These are phyloP conservation scores for Erysimum cheiri DNA, from an alignment of 441 rosid genomes.

Conservation along the genomic window DNA sequence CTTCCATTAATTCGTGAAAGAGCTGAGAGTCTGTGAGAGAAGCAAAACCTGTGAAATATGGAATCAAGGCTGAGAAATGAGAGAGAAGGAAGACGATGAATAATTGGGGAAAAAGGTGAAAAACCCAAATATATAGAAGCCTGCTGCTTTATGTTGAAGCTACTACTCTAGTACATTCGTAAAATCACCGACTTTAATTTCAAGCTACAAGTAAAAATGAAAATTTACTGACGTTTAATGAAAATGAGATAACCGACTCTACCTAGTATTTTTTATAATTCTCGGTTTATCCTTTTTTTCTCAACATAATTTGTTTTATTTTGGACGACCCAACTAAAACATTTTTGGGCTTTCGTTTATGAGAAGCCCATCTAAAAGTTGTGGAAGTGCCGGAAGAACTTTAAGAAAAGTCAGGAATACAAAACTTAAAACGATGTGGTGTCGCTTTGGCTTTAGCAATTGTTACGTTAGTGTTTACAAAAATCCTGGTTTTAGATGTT, in stretches of 20 bases:
- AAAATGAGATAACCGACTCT: slow-evolving; percentile 20
- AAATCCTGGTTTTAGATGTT: background rate
- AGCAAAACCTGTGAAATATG: background rate
- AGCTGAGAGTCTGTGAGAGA: slow-evolving; percentile 9
- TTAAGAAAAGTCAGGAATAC: too few relatives aligned
- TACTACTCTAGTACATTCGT: background rate
- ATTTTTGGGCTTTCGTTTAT: slow-evolving; percentile 11
- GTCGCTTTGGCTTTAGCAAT: background rate
- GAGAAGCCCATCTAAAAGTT: slow-evolving; percentile 1
- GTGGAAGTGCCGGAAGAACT: too few relatives aligned
- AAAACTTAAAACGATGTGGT: background rate
- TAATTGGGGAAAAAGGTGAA: background rate
- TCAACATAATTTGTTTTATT: background rate
- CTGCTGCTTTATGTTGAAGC: slow-evolving; percentile 29
- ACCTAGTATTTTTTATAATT: background rate
- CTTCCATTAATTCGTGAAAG: background rate
- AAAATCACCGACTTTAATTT: background rate
- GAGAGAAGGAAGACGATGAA: slow-evolving; percentile 20
- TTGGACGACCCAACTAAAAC: background rate
- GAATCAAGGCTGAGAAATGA: slow-evolving; percentile 5
- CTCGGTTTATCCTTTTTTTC: background rate
- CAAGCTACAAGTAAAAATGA: background rate
- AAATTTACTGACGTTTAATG: background rate
- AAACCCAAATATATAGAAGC: background rate
- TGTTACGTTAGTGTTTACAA: background rate